Conservation (phyloP, 129 eudicot genomes). For the Heracleum sosnowskyi region DNA sequence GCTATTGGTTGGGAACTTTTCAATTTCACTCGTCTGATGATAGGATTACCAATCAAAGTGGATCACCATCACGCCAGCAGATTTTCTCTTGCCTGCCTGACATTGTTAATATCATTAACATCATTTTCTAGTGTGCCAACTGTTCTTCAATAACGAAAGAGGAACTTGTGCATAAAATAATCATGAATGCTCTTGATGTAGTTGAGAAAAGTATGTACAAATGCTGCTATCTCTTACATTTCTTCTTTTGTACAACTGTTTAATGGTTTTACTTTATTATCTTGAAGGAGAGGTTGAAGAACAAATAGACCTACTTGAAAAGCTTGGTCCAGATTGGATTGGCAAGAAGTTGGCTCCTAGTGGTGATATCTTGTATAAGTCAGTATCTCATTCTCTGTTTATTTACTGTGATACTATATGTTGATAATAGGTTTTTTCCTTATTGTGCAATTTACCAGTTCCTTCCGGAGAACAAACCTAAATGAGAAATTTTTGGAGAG, state of each 20-base stretch:
- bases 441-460: not conserved
- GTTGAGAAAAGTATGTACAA: conserved; percentile 40
- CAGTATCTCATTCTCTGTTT: conserved; percentile 15
- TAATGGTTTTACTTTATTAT: not conserved
- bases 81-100: conserved; percentile 32
- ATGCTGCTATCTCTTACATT: not conserved
- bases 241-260: not conserved
- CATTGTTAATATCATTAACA: conserved; percentile 37
- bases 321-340: conserved; percentile 73
- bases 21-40: not conserved
- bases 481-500: not conserved
- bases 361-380: conserved; percentile 64
- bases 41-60: conserved; percentile 11
- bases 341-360: conserved; percentile 42
- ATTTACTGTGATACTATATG: not conserved
- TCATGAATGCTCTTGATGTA: conserved; percentile 40
- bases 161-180: conserved; percentile 64
- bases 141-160: conserved; percentile 45
- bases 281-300: conserved; percentile 42
- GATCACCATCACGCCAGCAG: conserved; percentile 19
- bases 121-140: conserved; percentile 41
- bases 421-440: not conserved
- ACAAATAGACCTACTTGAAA: conserved; percentile 49
- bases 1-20: not conserved
- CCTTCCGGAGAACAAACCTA: not conserved